Evolutionary conservation across 352 stramenopile species (phyloP), one percentile per base, ranked within the genome.

Genomic region (Phytophthora pinifolia): DNA sequence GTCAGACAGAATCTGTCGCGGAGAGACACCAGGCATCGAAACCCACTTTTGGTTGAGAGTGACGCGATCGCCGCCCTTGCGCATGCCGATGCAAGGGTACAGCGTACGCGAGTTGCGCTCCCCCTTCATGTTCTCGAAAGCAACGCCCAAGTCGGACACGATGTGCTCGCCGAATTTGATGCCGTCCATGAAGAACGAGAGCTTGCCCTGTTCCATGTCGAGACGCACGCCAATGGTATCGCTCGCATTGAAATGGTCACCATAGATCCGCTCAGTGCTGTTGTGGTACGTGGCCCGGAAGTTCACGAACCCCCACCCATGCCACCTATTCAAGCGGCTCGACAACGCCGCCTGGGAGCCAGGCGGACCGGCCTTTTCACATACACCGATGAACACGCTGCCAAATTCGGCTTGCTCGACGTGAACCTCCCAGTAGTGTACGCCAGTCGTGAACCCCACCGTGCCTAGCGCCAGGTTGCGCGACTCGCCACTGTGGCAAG

Each of bases 141-240:
- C 97, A 59, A 97, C 96, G 13, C 97, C 97, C 14, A 99, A 76
- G 70, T 99, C 96, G 45, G 96, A 97, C 29, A 99, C 79, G 49
- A 98, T 98, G 60, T 99, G 97, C 67, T 99, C 96, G n/a, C 97
- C 97, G 79, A 98, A 99, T 70, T 99, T 99, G 43, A 99, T 94
- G 15, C 96, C 97, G 65, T 99, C 97, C 79, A 98, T 98, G 54
- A 99, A 99, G 69, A 99, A 99, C 32, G 90, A 94, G 36, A 99
- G 65, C 43, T 96, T 97, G 31, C 98, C 97, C 65, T 92, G 82
- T 61, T 99, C 96, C 80, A 98, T 99, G 76, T 99, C 96, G 9
- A 99, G 81, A 51, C 98, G 80, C 6, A 99, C 97, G 33, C 97
- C 97, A 59, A 99, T 97, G n/a, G 89, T 98, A 75, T 99, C 98